Base-by-base conservation (phyloP, 345 rosid genomes). In the Aquilaria malaccensis region DNA sequence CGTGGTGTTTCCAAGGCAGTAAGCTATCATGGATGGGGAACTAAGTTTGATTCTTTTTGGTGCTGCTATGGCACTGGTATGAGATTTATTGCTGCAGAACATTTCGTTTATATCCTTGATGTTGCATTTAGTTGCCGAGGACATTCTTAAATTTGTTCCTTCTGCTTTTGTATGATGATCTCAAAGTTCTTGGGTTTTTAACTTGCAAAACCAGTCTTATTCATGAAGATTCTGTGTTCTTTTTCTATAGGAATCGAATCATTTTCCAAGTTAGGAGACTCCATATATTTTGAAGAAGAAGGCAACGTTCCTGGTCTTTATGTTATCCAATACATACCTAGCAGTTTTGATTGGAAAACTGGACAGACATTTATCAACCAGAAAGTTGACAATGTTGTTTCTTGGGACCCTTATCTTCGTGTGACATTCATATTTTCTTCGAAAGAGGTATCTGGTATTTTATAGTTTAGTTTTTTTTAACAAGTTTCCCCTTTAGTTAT, bases 21-120 rank as follows among this genome's bases (percentile, higher is more conserved):
- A 60, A 83, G 85, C 78, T 67, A 68, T 68, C 99, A 89, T 58
- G 79, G 87, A 58, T 94, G 99, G 99, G 99, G 96, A 75, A 81
- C 87, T 63, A 77, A 72, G 30, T 76, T 74, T 52, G 53, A 72
- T 52, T 56, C 91, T n/a, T 94, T 94, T 68, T 94, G 99, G 99
- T 94, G 99, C 81, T 94, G 97, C 71, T 94, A 94, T 77, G 97
- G 96, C 64, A 90, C 97, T 76, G 98, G 98, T 89, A 41, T 56
- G 63, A 48, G 55, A 47, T 45, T 47, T 55, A 45, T 67, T 55
- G 0, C 54, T 32, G 29, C 22, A 22, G 22, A 22, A 32, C 33
- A 15, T 60, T 50, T 33, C 4, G 43, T 31, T 52, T 51, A 15
- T 51, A 7, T 10, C 45, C 33, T 60, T 41, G 55, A 30, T 10